phyloP scores from a whole-genome alignment of 805 yeast species.

The Torulaspora quercuum region DNA sequence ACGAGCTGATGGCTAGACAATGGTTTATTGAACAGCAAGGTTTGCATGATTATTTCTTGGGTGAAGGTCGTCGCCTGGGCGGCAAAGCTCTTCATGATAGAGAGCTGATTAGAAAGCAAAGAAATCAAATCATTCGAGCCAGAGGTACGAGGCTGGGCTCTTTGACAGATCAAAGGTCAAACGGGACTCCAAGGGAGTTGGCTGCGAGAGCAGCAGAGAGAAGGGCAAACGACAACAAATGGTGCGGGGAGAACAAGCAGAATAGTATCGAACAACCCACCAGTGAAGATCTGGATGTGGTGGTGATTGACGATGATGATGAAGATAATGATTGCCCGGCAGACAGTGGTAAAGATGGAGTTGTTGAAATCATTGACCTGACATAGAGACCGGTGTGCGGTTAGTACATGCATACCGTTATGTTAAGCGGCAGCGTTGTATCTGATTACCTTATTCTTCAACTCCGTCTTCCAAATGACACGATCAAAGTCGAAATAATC shows the following conservation, averaged over 20 bases:
- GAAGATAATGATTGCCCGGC: constrained; percentile 1
- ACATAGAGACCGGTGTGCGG: no score
- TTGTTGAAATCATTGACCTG: constrained; percentile 22
- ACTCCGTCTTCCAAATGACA: no score
- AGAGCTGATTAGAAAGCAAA: constrained; percentile 4
- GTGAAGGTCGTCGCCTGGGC: constrained; percentile 32
- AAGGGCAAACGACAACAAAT: constrained; percentile 25
- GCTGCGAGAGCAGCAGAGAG: constrained; percentile 35
- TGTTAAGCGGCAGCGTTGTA: no score
- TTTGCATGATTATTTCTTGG: constrained; percentile 31
- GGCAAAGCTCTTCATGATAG: constrained; percentile 9
- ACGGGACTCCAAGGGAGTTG: constrained; percentile 31
- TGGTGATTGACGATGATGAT: constrained; percentile 21
- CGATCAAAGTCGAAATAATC: no score
- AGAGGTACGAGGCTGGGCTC: constrained; percentile 16
- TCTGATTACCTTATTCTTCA: no score
- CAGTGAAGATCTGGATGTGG: constrained; percentile 19
- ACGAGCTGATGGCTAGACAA: constrained; percentile 53
- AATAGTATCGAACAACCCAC: constrained; percentile 17
- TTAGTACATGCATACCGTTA: no score
- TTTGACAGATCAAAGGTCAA: not conserved
- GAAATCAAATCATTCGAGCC: constrained; percentile 8
- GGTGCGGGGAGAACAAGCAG: constrained; percentile 22
- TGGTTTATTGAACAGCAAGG: constrained; percentile 35
- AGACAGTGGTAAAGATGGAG: not conserved